phyloP scores from a whole-genome alignment of 306 rosid genomes.

The Abrus precatorius region DNA sequence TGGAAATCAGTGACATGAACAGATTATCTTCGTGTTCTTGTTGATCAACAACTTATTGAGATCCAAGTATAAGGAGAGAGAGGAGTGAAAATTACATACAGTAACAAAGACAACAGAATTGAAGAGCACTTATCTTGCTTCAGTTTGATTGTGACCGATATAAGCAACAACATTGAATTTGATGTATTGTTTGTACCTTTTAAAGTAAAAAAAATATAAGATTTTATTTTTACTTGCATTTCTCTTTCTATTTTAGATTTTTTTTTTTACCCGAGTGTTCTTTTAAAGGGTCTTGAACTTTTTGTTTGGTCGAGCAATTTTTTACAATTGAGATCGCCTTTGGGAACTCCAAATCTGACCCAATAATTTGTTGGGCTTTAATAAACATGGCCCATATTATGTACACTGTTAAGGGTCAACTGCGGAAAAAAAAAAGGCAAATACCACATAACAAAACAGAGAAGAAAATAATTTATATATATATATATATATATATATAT shows the following conservation, averaged over 20 bases:
- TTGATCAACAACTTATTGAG: constrained; percentile 5
- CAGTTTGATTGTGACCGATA: neutral
- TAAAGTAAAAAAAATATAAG: neutral
- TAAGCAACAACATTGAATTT: neutral
- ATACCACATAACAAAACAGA: neutral
- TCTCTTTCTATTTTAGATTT: neutral
- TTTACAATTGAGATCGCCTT: neutral
- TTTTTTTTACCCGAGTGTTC: neutral
- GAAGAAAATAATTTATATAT: neutral
- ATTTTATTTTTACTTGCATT: neutral
- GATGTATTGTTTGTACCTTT: neutral
- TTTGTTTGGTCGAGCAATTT: too few species aligned
- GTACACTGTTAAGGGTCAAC: neutral
- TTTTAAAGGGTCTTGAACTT: too few species aligned
- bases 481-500: too few species aligned
- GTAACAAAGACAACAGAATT: neutral
- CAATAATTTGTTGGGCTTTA: neutral
- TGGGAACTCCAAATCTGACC: neutral
- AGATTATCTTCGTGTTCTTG: constrained; percentile 78
- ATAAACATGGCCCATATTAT: neutral
- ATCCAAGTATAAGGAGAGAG: neutral
- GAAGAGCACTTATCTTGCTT: neutral
- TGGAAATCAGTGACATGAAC: constrained; percentile 75
- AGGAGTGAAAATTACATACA: neutral
- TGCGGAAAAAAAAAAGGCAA: neutral